Base-by-base conservation (phyloP, 495 filamentous ascomycete genomes). In the Penicillium salamii region DNA sequence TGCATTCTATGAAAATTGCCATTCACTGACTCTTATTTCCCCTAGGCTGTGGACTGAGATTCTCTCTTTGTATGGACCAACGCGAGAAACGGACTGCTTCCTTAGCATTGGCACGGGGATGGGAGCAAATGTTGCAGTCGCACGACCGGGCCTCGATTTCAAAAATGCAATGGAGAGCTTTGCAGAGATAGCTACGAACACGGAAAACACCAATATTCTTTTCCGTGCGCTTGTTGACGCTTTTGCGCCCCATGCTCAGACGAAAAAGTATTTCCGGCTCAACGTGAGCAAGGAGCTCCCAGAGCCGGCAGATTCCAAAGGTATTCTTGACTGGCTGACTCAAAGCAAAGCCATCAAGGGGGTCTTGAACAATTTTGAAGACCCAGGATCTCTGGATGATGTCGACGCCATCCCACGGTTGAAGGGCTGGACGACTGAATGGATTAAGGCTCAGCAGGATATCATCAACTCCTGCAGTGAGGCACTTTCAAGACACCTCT, bases 31-130 rank as follows among this genome's bases (percentile, higher is more conserved):
- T 62, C 65, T 7, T 36, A 11, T 9, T 15, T 18, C 13, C 18
- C 19, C 19, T n/a, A 50, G 52, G 52, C 45, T 54, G 2, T 54
- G 52, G 52, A 54, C 44, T 12, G 52, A 54, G 35, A 41, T 54
- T 24, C 45, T 54, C 21, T 19, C 37, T 17, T 37, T 49, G 2
- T 54, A 36, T 14, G 52, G 52, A 9, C 52, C 44, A 8, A 28
- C 45, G 14, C 31, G 50, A 12, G 45, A 35, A 9, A 42, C 52
- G 3, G 46, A 45, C 28, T 54, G 52, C 28, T 54, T 54, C 46
- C 45, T 54, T 7, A 54, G 45, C 40, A 54, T 54, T 36, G 52
- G 52, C 19, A 54, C 52, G 1, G 52, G 52, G 0, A 49, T 54
- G 37, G 37, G 45, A 11, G 19, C 45, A 14, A 49, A 54, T 18